A percentile compares a stretch with the other conserved stretches of the same genome.
These are phyloP conservation scores for Pseudogymnoascus sp. DNA, from an alignment of 2,329 filamentous ascomycete genomes.

Conservation along the genomic window DNA sequence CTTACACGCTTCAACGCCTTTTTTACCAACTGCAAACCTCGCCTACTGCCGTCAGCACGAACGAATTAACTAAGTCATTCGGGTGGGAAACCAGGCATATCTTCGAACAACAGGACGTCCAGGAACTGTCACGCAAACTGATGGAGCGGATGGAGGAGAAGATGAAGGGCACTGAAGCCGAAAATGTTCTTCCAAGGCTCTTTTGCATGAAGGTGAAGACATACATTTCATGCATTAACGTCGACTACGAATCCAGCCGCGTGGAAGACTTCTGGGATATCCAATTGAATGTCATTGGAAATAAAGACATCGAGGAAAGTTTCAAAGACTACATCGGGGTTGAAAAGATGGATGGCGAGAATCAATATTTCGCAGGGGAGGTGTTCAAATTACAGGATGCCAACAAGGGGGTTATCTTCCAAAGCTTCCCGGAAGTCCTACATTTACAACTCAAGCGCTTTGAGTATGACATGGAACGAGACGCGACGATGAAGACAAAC, in stretches of 20 bases:
- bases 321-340: constrained; percentile 96
- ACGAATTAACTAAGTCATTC: constrained; percentile 91
- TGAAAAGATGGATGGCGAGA: constrained; percentile 94
- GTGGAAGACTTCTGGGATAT: constrained; percentile 99
- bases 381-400: constrained; percentile 90
- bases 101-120: constrained; percentile 97
- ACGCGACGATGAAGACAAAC: constrained; percentile 99
- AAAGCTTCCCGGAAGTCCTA: constrained; percentile 85
- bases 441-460: constrained; percentile 96
- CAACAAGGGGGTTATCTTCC: constrained; percentile 96
- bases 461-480: constrained; percentile 91
- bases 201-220: constrained; percentile 98
- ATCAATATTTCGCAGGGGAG: constrained; percentile 92
- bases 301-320: constrained; percentile 86
- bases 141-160: constrained; percentile 97
- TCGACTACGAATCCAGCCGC: constrained; percentile 91
- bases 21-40: constrained; percentile 94
- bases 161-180: constrained; percentile 93
- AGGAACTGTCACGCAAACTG: constrained; percentile 89
- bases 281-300: constrained; percentile 90
- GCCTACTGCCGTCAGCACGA: constrained; percentile 74
- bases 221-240: constrained; percentile 97
- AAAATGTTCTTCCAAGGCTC: constrained; percentile 80
- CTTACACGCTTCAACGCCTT: constrained; percentile 84
- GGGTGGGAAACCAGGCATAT: constrained; percentile 98